These are phyloP conservation scores for Pichia sp. DNA, from an alignment of 1,139 yeast species.

Conservation along the genomic window DNA sequence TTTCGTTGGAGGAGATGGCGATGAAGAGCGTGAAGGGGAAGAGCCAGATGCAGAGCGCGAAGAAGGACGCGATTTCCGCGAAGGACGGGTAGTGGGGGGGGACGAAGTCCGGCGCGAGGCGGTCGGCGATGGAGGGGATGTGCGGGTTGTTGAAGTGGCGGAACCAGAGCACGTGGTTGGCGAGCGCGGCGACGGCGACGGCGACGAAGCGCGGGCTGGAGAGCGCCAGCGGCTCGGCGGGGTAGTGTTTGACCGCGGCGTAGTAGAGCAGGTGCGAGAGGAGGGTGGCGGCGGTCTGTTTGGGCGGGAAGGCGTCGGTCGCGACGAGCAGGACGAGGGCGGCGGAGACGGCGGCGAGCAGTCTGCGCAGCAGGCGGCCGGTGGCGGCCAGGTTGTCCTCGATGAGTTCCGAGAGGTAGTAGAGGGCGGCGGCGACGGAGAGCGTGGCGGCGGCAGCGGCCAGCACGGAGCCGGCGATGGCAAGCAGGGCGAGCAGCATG, in stretches of 20 bases:
- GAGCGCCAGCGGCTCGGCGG: constrained; percentile 29
- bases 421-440: constrained; percentile 81
- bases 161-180: constrained; percentile 87
- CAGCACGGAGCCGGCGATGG: constrained; percentile 62
- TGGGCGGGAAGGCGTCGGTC: constrained; percentile 75
- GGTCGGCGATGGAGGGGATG: constrained; percentile 49
- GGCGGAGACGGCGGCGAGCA: background rate
- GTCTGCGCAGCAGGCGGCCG: background rate
- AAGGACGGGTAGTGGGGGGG: constrained; percentile 76
- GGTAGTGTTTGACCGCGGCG: constrained; percentile 73
- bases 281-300: constrained; percentile 57
- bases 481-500: constrained; percentile 48
- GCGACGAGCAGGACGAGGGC: constrained; percentile 32
- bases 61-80: constrained; percentile 85
- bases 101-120: constrained; percentile 50
- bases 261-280: constrained; percentile 66
- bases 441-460: constrained; percentile 73
- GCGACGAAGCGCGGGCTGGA: background rate
- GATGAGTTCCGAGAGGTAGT: constrained; percentile 83
- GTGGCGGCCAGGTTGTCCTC: constrained; percentile 74
- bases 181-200: background rate
- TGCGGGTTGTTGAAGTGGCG: constrained; percentile 68
- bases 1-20: constrained; percentile 87
- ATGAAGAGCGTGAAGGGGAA: constrained; percentile 91
- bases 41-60: constrained; percentile 90